These are phyloP conservation scores for Psidium friedrichsthalianum DNA, from an alignment of 345 rosid genomes.

Conservation along the genomic window DNA sequence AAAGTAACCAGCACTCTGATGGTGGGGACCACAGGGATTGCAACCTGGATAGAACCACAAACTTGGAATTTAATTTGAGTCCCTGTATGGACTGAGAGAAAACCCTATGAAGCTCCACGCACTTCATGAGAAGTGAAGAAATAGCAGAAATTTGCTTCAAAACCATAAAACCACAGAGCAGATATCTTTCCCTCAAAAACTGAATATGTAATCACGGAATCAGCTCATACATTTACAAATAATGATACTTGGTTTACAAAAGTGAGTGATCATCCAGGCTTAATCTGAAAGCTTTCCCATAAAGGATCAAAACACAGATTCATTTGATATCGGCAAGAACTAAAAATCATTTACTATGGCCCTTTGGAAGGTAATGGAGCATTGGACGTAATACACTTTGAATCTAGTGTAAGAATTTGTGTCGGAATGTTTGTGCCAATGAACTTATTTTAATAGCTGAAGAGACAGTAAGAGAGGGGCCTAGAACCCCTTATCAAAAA, in stretches of 20 bases:
- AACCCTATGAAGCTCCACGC: not conserved
- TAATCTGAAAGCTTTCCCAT: not conserved
- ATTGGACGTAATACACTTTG: not conserved
- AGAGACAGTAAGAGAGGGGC: not conserved
- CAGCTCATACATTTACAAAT: not conserved
- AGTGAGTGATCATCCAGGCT: not conserved
- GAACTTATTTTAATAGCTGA: not conserved
- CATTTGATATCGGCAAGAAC: not conserved
- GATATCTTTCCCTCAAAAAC: not conserved
- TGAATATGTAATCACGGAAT: not conserved
- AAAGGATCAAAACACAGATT: not conserved
- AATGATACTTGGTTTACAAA: not conserved
- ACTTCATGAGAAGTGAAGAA: not conserved
- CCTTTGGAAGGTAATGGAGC: not conserved
- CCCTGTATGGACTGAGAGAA: not conserved
- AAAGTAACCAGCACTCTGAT: conserved; percentile 83
- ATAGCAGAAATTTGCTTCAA: not conserved
- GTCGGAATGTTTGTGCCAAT: not conserved
- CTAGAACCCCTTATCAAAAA: not conserved
- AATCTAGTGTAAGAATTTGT: not conserved
- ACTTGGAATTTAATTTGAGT: not conserved
- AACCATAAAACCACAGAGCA: not conserved
- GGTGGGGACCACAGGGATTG: conserved; percentile 94
- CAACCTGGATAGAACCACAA: conserved; percentile 47
- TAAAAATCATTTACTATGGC: not conserved